phyloP scores from a whole-genome alignment of 1,284 basidiomycete species.

The Heterobasidion occidentale region DNA sequence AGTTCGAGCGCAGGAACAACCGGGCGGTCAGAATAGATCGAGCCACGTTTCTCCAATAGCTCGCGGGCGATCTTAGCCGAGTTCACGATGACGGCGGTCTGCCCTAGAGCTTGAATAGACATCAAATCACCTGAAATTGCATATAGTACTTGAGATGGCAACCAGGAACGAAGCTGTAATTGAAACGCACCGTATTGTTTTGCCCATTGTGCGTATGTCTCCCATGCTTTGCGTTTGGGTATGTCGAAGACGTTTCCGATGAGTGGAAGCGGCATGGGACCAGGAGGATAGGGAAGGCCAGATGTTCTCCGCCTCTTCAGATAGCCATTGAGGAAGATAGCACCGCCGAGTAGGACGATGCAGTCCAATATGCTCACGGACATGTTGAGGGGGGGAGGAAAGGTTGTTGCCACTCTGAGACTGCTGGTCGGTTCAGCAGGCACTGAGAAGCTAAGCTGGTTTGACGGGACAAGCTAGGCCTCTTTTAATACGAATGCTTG shows the following conservation, averaged over 20 bases:
- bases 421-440: too few species aligned
- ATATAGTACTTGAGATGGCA: not conserved
- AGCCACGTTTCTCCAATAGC: constrained; percentile 14
- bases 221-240: constrained; percentile 22
- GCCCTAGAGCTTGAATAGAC: constrained; percentile 13
- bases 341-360: too few species aligned
- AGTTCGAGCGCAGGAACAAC: not conserved
- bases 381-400: too few species aligned
- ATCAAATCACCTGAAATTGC: constrained; percentile 14
- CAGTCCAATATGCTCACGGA: too few species aligned
- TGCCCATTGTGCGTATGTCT: constrained; percentile 24
- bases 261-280: constrained; percentile 21
- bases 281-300: constrained; percentile 15
- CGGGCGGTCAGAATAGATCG: constrained; percentile 16
- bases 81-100: constrained; percentile 15
- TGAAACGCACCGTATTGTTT: constrained; percentile 13
- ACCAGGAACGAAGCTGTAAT: too few species aligned
- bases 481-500: too few species aligned
- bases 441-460: too few species aligned
- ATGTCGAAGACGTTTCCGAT: constrained; percentile 26
- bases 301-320: too few species aligned
- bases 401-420: too few species aligned
- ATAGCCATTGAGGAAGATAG: too few species aligned
- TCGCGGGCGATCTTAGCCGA: constrained; percentile 12
- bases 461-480: too few species aligned